Percentiles rank a stretch among this genome's conserved stretches.
Evolutionary conservation across 495 filamentous ascomycete species (phyloP).

Genomic region (Chaetomium fimeti): DNA sequence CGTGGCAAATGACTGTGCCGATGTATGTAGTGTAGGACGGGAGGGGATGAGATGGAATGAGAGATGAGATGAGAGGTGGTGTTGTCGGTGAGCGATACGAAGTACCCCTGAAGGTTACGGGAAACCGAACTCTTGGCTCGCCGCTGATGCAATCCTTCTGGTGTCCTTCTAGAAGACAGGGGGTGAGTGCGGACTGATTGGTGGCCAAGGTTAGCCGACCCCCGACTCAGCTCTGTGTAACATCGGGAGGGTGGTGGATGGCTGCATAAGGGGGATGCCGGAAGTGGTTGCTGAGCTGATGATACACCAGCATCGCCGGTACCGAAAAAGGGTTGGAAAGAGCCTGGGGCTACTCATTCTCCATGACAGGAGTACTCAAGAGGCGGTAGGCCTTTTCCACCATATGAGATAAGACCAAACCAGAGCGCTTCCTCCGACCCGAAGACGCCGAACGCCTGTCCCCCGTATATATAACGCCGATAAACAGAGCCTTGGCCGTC

Average conservation of each 20-base stretch:
- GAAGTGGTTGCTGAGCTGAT: no score
- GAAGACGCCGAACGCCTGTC: background rate
- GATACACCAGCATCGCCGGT: no score
- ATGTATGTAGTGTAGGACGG: no score
- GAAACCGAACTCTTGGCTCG: background rate
- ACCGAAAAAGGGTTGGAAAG: no score
- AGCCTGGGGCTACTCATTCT: background rate
- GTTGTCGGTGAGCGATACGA: no score
- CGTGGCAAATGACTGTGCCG: no score
- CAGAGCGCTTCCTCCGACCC: background rate
- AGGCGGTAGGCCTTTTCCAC: background rate
- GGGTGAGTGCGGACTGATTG: background rate
- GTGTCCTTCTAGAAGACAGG: slow-evolving; percentile 5
- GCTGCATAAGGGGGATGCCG: no score
- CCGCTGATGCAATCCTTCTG: background rate
- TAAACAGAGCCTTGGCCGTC: background rate
- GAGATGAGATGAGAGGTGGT: no score
- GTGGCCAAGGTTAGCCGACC: background rate
- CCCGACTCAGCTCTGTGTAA: background rate
- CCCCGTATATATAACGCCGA: background rate
- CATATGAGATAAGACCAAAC: background rate
- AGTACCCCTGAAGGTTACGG: no score
- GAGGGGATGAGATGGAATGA: no score
- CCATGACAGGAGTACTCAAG: background rate
- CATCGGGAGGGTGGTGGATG: no score